Base-by-base conservation (phyloP, 2,329 filamentous ascomycete species). In the Botryotinia calthae region DNA sequence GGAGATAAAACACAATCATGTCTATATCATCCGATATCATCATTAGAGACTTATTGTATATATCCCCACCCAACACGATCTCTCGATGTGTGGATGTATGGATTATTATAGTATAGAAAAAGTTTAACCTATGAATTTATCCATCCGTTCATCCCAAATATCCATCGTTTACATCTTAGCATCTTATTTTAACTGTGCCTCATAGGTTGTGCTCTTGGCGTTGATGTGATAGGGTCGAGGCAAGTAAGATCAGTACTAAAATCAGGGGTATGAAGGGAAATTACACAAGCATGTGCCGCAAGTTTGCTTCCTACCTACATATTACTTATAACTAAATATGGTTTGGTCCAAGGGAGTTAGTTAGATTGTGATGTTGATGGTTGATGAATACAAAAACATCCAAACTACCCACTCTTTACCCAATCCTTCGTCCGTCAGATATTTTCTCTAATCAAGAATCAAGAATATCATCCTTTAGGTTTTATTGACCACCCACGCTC, bases 341-440 rank as follows among this genome's bases (percentile, higher is more conserved):
- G 14, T 54, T 40, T 66, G 31, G 46, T 40, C 46, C 51, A 66
- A 37, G 20, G 20, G 44, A 28, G 34, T 61, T 5, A 42, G 48
- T 8, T 46, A 67, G 22, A 66, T 66, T 40, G 25, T 56, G 8
- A 0, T 46, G 16, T 14, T 70, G 31, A n/a, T 37, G 28, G 42
- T 20, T 12, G 28, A 66, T 66, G 44, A 18, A 46, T 72, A 67
- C 51, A 72, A 72, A 72, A 72, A 40, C 70, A 48, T 37, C 14
- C 9, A 37, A 42, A 18, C 25, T 40, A 37, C 51, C 70, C 48
- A 56, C 34, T 22, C n/a, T 42, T 28, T 31, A 46, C 9, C 46
- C 18, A 28, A 28, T 59, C 54, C n/a, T 67, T 67, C 48, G 31
- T 67, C 12, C 9, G 42, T 67, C 25, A 67, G 51, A 59, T 72